Percentiles rank a stretch among this genome's conserved stretches.
Evolutionary conservation across 1,284 basidiomycete genomes (phyloP).

Genomic region (Wallemia hederae): DNA sequence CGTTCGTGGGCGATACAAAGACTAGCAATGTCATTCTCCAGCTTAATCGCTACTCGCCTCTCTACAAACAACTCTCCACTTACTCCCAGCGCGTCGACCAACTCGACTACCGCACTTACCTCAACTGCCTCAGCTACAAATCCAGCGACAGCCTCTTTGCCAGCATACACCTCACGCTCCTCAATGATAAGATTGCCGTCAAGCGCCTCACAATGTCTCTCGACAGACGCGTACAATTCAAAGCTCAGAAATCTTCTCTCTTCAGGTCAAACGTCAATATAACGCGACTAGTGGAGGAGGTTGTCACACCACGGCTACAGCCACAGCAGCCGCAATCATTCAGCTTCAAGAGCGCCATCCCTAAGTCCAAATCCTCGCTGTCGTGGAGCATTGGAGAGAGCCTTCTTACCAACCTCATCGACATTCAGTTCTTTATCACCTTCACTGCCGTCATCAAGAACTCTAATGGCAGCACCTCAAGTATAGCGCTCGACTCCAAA

Average conservation of each 20-base stretch:
- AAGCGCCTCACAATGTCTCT: not conserved
- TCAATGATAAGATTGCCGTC: not conserved
- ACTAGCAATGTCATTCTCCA: not conserved
- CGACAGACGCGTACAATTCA: not conserved
- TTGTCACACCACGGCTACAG: not conserved
- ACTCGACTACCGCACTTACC: not conserved
- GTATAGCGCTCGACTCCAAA: not conserved
- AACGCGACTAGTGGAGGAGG: not conserved
- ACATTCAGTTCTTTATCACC: not conserved
- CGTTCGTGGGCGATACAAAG: not conserved
- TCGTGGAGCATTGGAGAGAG: not conserved
- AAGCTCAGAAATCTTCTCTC: not conserved
- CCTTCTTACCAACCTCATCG: not conserved
- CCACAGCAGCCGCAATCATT: not conserved
- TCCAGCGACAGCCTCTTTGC: not conserved
- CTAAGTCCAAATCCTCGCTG: not conserved
- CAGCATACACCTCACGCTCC: not conserved
- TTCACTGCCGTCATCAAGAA: not conserved
- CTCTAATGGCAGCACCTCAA: not conserved
- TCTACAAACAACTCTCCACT: not conserved
- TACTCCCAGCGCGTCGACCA: not conserved
- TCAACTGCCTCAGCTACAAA: not conserved
- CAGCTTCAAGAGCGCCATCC: not conserved
- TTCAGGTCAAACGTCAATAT: not conserved
- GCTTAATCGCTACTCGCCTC: not conserved